phyloP scores from a whole-genome alignment of 2,329 filamentous ascomycete species.

The Paramyrothecium roridum region DNA sequence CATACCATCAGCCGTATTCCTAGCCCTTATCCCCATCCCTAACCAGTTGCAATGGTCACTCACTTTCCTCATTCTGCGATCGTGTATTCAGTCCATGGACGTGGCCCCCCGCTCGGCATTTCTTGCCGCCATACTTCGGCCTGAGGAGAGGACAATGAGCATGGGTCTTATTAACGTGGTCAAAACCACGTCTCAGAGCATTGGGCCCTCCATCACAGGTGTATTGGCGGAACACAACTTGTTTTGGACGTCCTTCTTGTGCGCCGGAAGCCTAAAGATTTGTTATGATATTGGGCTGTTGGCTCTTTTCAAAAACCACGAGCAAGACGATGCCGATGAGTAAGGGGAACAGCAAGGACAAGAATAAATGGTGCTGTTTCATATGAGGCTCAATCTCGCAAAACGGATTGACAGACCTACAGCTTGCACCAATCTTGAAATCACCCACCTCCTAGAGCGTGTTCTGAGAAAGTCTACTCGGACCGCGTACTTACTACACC shows the following conservation, averaged over 20 bases:
- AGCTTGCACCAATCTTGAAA: too few species aligned
- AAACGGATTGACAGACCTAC: too few species aligned
- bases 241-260: constrained; percentile 61
- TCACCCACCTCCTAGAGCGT: too few species aligned
- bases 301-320: constrained; percentile 21
- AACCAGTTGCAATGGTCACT: constrained; percentile 50
- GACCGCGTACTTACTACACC: too few species aligned
- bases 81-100: constrained; percentile 67
- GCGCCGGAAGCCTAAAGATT: constrained; percentile 61
- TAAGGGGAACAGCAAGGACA: neutral
- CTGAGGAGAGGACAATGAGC: constrained; percentile 65
- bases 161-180: constrained; percentile 70
- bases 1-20: constrained; percentile 63
- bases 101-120: constrained; percentile 68
- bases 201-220: constrained; percentile 64
- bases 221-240: constrained; percentile 49
- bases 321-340: constrained; percentile 5
- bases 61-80: constrained; percentile 57
- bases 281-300: constrained; percentile 58
- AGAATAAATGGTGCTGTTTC: too few species aligned
- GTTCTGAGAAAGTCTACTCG: too few species aligned
- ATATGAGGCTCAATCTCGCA: too few species aligned
- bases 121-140: constrained; percentile 60
- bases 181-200: constrained; percentile 61
- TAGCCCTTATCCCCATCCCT: constrained; percentile 60